These are phyloP conservation scores for Pythium oligandrum DNA, from an alignment of 352 stramenopile species.

Conservation along the genomic window DNA sequence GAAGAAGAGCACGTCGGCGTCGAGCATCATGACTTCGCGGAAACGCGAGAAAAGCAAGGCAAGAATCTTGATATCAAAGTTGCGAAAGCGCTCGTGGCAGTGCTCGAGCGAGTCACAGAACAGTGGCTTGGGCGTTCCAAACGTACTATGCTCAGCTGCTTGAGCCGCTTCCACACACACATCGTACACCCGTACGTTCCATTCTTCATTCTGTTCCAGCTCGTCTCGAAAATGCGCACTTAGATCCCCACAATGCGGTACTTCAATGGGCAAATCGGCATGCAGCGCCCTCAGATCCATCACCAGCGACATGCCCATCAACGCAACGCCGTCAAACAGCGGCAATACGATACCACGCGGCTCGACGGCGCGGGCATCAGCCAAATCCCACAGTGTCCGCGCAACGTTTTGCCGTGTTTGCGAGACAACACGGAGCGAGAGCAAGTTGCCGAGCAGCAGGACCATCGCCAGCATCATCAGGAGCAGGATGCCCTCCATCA, in stretches of 20 bases:
- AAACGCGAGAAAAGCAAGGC: slow-evolving; percentile 60
- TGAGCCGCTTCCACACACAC: slow-evolving; percentile 40
- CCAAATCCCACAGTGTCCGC: slow-evolving; percentile 13
- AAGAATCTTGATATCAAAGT: slow-evolving; percentile 66
- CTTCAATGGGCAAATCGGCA: slow-evolving; percentile 55
- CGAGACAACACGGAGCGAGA: slow-evolving; percentile 8
- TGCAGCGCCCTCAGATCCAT: slow-evolving; percentile 49
- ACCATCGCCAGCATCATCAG: slow-evolving; percentile 4
- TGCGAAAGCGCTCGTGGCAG: slow-evolving; percentile 46
- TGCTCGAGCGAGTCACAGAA: slow-evolving; percentile 43
- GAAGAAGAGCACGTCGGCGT: slow-evolving; percentile 70
- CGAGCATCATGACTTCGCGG: slow-evolving; percentile 66
- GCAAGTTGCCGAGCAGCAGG: slow-evolving; percentile 14
- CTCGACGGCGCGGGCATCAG: slow-evolving; percentile 22
- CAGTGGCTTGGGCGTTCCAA: slow-evolving; percentile 20
- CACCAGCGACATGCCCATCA: slow-evolving; percentile 56
- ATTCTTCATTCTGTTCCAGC: slow-evolving; percentile 26
- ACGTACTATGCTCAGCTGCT: slow-evolving; percentile 18
- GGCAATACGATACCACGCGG: slow-evolving; percentile 54
- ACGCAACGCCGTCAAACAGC: slow-evolving; percentile 57
- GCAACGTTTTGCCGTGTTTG: slow-evolving; percentile 7
- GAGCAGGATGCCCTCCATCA: slow-evolving; percentile 7
- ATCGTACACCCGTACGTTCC: slow-evolving; percentile 63
- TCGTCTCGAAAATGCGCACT: slow-evolving; percentile 26
- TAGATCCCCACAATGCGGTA: slow-evolving; percentile 68